Percentiles rank a stretch among this genome's conserved stretches.
Evolutionary conservation across 2,329 filamentous ascomycete genomes (phyloP).

Genomic region (Penicillium crustosum): DNA sequence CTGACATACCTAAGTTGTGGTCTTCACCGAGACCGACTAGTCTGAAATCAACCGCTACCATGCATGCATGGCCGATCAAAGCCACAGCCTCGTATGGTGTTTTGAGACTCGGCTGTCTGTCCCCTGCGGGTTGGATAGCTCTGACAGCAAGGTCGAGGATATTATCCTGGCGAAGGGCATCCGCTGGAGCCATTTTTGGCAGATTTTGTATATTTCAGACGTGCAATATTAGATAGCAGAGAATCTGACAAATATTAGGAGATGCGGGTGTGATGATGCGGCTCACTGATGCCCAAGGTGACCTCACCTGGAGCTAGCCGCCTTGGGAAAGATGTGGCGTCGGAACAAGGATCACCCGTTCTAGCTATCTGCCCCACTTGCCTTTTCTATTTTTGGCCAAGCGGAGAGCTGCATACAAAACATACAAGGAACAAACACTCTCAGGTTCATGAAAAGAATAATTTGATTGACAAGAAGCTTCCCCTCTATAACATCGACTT

Average conservation of each 20-base stretch:
- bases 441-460: not conserved
- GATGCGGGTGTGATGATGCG: not conserved
- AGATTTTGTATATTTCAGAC: not conserved
- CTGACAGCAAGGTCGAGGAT: constrained; percentile 35
- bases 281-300: not conserved
- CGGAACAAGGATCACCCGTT: constrained; percentile 2
- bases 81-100: constrained; percentile 75
- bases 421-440: not conserved
- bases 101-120: constrained; percentile 34
- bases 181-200: constrained; percentile 23
- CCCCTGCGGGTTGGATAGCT: constrained; percentile 32
- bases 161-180: constrained; percentile 26
- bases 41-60: constrained; percentile 76
- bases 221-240: not conserved
- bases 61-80: constrained; percentile 78
- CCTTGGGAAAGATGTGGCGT: constrained; percentile 1
- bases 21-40: constrained; percentile 84
- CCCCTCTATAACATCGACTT: constrained; percentile 70
- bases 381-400: constrained; percentile 2
- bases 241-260: not conserved
- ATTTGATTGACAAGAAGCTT: not conserved
- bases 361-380: constrained; percentile 8
- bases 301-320: constrained; percentile 1
- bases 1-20: constrained; percentile 61
- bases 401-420: not conserved